Conservation (phyloP, 768 basidiomycete genomes). For the Phylloporus rhodoxanthus region DNA sequence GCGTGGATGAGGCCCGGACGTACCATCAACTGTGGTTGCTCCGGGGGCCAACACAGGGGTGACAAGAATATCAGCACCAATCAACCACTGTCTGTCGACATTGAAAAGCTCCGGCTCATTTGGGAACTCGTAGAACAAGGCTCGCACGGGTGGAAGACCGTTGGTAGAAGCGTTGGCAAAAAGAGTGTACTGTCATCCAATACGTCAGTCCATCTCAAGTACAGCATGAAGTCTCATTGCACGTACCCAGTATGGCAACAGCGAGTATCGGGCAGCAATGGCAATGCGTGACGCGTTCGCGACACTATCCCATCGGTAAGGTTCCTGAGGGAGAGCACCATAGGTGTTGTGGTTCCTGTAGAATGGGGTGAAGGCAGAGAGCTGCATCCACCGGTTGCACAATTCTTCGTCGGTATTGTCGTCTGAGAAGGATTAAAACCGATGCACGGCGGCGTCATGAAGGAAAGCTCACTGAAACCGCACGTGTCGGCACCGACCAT, state of each 20-base stretch:
- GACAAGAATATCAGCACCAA: conserved; percentile 66
- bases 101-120: conserved; percentile 57
- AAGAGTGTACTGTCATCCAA: conserved; percentile 51
- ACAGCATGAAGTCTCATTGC: conserved; percentile 31
- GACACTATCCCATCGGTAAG: conserved; percentile 77
- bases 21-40: conserved; percentile 61
- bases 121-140: conserved; percentile 77
- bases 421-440: conserved; percentile 19
- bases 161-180: conserved; percentile 60
- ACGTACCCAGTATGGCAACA: conserved; percentile 77
- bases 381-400: conserved; percentile 81
- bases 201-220: no score
- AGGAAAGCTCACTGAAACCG: conserved; percentile 25
- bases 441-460: neutral
- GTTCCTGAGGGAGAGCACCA: conserved; percentile 70
- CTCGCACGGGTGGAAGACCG: conserved; percentile 68
- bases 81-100: conserved; percentile 65
- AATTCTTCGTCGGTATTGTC: conserved; percentile 76
- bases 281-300: conserved; percentile 67
- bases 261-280: conserved; percentile 62
- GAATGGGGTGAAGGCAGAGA: conserved; percentile 79
- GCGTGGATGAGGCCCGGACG: conserved; percentile 2
- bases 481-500: conserved; percentile 76
- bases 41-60: conserved; percentile 72
- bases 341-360: conserved; percentile 71